A percentile compares a stretch with the other conserved stretches of the same genome.
Evolutionary conservation across 225 moss, liverwort and hornwort genomes (phyloP).

Genomic region (Takakia lepidozioides): DNA sequence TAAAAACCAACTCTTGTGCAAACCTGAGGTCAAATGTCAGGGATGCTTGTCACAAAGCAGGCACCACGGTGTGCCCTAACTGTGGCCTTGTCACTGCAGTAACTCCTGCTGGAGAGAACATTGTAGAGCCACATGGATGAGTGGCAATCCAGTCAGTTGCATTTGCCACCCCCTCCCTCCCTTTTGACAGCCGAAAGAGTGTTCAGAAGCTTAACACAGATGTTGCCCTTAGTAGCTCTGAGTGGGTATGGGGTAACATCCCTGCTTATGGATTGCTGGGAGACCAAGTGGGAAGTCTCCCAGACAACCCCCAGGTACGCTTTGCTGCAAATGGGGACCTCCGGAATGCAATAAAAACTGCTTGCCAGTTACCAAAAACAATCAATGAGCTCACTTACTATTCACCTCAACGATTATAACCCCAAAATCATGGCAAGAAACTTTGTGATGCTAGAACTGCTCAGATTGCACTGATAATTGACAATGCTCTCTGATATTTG

Average conservation of each 20-base stretch:
- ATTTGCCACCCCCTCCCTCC: not conserved
- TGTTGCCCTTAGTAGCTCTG: not conserved
- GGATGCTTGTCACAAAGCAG: not conserved
- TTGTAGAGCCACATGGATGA: not conserved
- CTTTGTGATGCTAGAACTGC: not conserved
- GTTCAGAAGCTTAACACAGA: not conserved
- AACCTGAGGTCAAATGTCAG: not conserved
- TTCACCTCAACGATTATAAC: constrained; percentile 1
- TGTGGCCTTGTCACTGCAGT: constrained; percentile 1
- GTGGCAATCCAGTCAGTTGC: not conserved
- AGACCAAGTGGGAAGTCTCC: not conserved
- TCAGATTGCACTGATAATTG: not conserved
- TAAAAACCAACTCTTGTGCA: not conserved
- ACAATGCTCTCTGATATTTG: not conserved
- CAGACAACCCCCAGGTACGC: not conserved
- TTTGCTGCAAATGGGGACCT: constrained; percentile 4
- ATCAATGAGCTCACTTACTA: not conserved
- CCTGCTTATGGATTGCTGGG: constrained; percentile 2
- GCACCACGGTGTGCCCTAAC: not conserved
- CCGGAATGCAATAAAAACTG: constrained; percentile 1
- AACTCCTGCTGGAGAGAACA: not conserved
- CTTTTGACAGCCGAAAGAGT: too few relatives aligned
- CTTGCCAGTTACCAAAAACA: not conserved
- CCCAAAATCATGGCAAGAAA: not conserved
- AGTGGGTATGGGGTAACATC: constrained; percentile 2